Evolutionary conservation across 345 rosid species (phyloP).

Genomic region (Rhizophora mangle): DNA sequence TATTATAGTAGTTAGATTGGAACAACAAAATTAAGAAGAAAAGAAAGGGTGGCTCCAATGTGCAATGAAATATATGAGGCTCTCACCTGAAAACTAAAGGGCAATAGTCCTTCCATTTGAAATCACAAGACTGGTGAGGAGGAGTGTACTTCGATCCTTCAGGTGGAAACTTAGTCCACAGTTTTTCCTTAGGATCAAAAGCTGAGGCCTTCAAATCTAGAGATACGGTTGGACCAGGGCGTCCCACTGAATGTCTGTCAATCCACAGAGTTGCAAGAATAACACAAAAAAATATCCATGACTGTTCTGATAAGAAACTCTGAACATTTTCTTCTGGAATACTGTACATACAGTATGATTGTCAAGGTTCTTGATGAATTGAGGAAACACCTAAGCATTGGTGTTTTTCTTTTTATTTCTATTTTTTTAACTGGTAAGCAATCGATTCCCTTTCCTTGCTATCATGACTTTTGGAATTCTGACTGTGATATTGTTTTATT

Average conservation of each 20-base stretch:
- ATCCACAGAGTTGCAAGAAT: not conserved
- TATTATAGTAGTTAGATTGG: not conserved
- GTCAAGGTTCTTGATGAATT: no score
- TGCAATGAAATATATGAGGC: constrained; percentile 2
- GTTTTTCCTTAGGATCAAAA: constrained; percentile 90
- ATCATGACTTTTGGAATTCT: no score
- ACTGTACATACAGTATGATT: not conserved
- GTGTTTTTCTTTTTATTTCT: not conserved
- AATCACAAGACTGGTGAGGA: constrained; percentile 86
- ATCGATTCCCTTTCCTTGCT: no score
- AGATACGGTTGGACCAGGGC: constrained; percentile 85
- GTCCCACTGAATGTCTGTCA: constrained; percentile 83
- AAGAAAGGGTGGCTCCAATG: not conserved
- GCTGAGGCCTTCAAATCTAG: constrained; percentile 86
- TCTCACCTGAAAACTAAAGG: constrained; percentile 92
- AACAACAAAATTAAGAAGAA: not conserved
- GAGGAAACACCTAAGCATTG: no score
- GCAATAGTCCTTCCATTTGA: constrained; percentile 97
- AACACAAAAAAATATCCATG: not conserved
- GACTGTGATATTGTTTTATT: no score
- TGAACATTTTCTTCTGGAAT: not conserved
- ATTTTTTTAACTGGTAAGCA: no score
- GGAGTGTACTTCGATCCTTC: constrained; percentile 98
- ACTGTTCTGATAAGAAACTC: not conserved
- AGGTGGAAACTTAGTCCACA: constrained; percentile 94